These are phyloP conservation scores for Microcyclospora pomicola DNA, from an alignment of 2,329 filamentous ascomycete species.

Conservation along the genomic window DNA sequence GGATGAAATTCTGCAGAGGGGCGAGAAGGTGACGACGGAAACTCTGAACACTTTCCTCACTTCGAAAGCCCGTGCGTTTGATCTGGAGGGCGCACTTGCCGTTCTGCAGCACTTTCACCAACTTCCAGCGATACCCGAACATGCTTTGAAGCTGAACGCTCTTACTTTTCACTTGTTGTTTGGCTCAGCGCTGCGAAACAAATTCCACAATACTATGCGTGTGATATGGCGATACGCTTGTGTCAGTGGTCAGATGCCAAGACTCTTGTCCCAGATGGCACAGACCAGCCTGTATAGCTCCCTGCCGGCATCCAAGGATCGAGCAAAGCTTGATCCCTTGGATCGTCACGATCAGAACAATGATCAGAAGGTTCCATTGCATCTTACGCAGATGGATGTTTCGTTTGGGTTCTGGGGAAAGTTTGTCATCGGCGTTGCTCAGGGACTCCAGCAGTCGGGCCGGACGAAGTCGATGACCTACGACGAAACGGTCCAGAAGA, in stretches of 20 bases:
- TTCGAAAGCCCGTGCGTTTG: conserved; percentile 4
- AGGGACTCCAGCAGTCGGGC: background rate
- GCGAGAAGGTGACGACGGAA: conserved; percentile 6
- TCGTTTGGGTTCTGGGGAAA: conserved; percentile 12
- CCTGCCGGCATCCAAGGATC: background rate
- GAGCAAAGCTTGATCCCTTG: background rate
- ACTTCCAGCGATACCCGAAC: conserved; percentile 1
- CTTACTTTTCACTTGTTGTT: conserved; percentile 13
- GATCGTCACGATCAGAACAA: background rate
- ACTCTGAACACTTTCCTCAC: conserved; percentile 16
- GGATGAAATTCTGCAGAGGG: conserved; percentile 4
- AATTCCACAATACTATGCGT: conserved; percentile 17
- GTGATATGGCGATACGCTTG: conserved; percentile 23
- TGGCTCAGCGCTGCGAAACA: conserved; percentile 11
- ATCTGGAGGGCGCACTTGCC: conserved; percentile 8
- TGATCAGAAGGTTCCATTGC: no score
- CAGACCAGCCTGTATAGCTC: conserved; percentile 4
- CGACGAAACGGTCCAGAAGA: no score
- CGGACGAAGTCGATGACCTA: no score
- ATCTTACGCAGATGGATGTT: conserved; percentile 1
- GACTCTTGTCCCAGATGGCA: no score
- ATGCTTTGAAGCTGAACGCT: conserved; percentile 1
- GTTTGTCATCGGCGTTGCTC: conserved; percentile 11
- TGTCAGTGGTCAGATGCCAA: conserved; percentile 7
- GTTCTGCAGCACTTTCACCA: conserved; percentile 8